Base-by-base conservation (phyloP, 129 eudicot genomes). In the Ambrosia artemisiifolia region DNA sequence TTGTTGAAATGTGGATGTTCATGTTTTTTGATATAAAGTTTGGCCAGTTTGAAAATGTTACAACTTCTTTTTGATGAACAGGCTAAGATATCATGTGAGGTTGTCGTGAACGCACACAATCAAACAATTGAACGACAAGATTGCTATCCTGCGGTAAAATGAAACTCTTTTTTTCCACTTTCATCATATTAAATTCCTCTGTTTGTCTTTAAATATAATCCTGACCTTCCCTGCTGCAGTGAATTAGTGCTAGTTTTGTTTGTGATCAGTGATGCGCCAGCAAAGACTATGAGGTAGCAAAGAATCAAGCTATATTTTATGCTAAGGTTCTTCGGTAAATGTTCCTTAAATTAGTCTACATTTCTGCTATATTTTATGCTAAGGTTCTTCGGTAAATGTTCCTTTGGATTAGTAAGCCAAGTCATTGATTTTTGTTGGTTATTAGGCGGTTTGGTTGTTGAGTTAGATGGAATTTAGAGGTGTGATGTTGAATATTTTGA, bases 51-150 rank as follows among this genome's bases (percentile, higher is more conserved):
- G 63, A 61, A 16, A 13, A 12, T 55, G 11, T 32, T 65, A n/a
- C 6, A 20, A 24, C 55, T 12, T 16, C 18, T 42, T 75, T 61
- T 34, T 73, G 36, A 42, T 61, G 30, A 28, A 69, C 91, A 92
- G 97, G 83, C 89, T 66, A 84, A 83, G 67, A 66, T 88, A 73
- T 76, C 88, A 49, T 92, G 97, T 64, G 96, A 88, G 75, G 76
- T 92, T 24, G 71, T 72, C 64, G 81, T 88, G 75, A 81, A 87
- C 76, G 73, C 83, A 0, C 74, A 49, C 43, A 78, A 84, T 66
- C 80, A 83, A 63, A 83, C 83, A 67, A 81, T 92, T 28, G 69
- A 56, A 17, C 94, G 81, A 35, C 96, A 88, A 73, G 86, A 79
- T 70, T 92, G 97, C 83, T 88, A 80, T 72, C 88, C 94, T 44